These are phyloP conservation scores for Pharus latifolius DNA, from an alignment of 176 grass and related monocot genomes.

Conservation along the genomic window DNA sequence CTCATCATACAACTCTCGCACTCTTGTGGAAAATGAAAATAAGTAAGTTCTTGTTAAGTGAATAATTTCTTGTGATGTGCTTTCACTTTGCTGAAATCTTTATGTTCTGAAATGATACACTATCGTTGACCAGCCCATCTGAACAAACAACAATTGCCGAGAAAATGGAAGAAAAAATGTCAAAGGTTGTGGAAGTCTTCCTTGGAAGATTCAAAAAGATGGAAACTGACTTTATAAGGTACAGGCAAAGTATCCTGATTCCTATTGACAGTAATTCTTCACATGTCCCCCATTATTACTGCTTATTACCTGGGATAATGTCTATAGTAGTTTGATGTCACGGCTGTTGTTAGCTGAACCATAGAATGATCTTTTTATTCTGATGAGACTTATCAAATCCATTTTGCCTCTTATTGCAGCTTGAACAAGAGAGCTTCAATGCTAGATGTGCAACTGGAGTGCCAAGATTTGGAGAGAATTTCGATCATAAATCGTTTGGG, in stretches of 20 bases:
- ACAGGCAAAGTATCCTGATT: neutral
- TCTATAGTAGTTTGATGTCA: neutral
- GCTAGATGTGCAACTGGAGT: slow-evolving; percentile 79
- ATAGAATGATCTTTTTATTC: neutral
- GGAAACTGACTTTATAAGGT: slow-evolving; percentile 73
- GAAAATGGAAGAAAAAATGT: slow-evolving; percentile 53
- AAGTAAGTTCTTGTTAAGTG: slow-evolving; percentile 36
- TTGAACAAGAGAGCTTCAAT: slow-evolving; percentile 74
- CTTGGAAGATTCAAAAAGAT: slow-evolving; percentile 70
- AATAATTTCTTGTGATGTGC: neutral
- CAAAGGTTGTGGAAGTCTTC: slow-evolving; percentile 62
- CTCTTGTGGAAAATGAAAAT: slow-evolving; percentile 38
- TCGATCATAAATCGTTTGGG: slow-evolving; percentile 77
- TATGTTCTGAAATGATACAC: slow-evolving; percentile 21
- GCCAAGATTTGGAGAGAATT: slow-evolving; percentile 93
- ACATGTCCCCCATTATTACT: neutral
- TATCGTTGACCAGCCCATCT: slow-evolving; percentile 43
- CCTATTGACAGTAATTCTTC: neutral
- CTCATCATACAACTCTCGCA: slow-evolving; percentile 27
- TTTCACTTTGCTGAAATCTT: neutral
- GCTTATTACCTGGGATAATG: neutral
- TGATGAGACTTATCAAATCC: neutral
- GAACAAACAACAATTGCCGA: slow-evolving; percentile 41
- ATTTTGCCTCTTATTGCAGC: slow-evolving; percentile 32
- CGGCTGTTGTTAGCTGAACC: neutral